Base-by-base conservation (phyloP, 2,329 filamentous ascomycete species). In the Penicillium sp. region DNA sequence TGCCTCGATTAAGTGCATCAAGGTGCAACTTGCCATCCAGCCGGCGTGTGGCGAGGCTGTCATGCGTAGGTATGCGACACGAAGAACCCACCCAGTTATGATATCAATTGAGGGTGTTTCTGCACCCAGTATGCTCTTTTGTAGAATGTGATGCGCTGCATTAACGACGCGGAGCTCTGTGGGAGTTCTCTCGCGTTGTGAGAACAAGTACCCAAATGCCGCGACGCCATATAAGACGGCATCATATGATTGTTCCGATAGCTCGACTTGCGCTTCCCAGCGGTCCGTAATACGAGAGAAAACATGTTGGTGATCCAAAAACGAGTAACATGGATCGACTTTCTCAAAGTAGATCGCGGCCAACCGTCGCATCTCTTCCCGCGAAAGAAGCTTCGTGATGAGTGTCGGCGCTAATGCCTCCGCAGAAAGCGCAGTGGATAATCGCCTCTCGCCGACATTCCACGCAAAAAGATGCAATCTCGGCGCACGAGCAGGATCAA, bases 1-100 rank as follows among this genome's bases (percentile, higher is more conserved):
- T 3, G 83, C 82, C 63, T 86, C 84, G 2, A 84, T 73, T 49
- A 85, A 75, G 61, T 86, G 84, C 81, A 86, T 84, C 21, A 83
- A 68, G 1, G 78, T 80, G 57, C 80, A 84, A 59, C 80, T 84
- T 0, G 83, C 82, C 71, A 85, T 82, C 83, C 73, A 75, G 3
- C 81, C 77, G 0, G 77, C 75, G 56, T 86, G 80, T 1, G 82
- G 82, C 2, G 80, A 77, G 2, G 78, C 80, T 0, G 82, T 82
- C 47, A 82, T 76, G 11, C 84, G 76, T 9, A 86, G 70, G 56
- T 85, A 85, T 0, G 81, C 72, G 0, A 79, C 77, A 6, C 83
- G 79, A 5, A 86, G 75, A 0, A 84, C 67, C 83, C 83, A 86
- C 21, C 69, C 73, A 8, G 68, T 70, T 35, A 75, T 62, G 6